Base-by-base conservation (phyloP, 768 basidiomycete genomes). In the Pleurotus eryngii region DNA sequence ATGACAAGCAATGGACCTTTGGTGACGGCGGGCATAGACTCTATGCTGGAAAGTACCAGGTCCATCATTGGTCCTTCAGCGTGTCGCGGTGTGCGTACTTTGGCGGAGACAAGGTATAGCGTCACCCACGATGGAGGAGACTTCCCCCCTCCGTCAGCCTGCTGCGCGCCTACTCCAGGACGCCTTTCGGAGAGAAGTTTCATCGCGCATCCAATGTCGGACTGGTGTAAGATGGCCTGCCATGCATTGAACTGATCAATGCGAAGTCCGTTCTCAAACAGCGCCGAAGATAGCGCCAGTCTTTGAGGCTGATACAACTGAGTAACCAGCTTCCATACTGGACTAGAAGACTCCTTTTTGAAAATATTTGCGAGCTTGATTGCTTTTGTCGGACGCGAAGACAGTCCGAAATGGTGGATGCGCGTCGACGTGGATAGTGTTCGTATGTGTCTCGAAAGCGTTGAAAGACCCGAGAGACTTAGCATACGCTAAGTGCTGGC, bases 61-160 rank as follows among this genome's bases (percentile, higher is more conserved):
- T 77, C 74, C 40, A 78, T 62, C 35, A 81, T 61, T 1, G 74
- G 71, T 0, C 73, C 73, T 17, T 70, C 67, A 0, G 82, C 84
- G 20, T 87, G 77, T 14, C 56, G 56, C 1, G 74, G 66, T 0
- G 79, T 77, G n/a, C 65, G 70, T 9, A 84, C 72, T 65, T 76
- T 80, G 67, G 75, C 76, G 3, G 65, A 69, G 14, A 79, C 68
- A 42, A 87, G 70, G 46, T 77, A 74, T 27, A 88, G 67, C 9
- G 80, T 65, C n/a, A 85, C 68, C 85, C 85, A 89, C 0, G 75
- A 60, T 0, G 87, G 86, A 11, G 47, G 27, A n/a, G 35, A n/a
- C 17, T n/a, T 35, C 24, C 42, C 40, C 18, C 15, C 35, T 7
- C 17, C 14, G n/a, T 60, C 45, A 47, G 53, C 5, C 54, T 61